Evolutionary conservation across 2,329 filamentous ascomycete species (phyloP).

Genomic region (Aureobasidium sp.): DNA sequence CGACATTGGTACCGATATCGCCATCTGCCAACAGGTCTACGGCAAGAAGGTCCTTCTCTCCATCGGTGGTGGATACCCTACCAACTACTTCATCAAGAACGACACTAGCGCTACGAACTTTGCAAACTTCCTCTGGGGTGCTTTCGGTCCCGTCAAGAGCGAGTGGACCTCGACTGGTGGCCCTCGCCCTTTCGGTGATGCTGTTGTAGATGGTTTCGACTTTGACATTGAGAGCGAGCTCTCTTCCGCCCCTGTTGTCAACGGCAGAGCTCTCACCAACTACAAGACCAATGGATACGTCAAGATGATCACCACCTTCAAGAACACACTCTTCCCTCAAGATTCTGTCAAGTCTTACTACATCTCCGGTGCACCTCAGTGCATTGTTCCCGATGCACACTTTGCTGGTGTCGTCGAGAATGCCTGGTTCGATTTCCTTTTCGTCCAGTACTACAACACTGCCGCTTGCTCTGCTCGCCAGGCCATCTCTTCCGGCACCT

Average conservation of each 20-base stretch:
- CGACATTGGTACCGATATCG: conserved; percentile 51
- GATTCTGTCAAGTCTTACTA: conserved; percentile 36
- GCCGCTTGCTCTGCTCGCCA: conserved; percentile 42
- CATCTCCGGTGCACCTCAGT: conserved; percentile 45
- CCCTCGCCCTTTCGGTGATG: conserved; percentile 59
- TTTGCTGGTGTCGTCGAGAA: conserved; percentile 35
- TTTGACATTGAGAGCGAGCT: conserved; percentile 63
- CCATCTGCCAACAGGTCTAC: conserved; percentile 52
- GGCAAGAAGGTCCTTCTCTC: conserved; percentile 68
- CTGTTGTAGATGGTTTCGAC: conserved; percentile 67
- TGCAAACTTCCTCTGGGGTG: conserved; percentile 61
- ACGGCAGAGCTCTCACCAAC: conserved; percentile 22
- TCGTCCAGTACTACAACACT: conserved; percentile 43
- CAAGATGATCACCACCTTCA: conserved; percentile 43
- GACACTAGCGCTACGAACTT: conserved; percentile 45
- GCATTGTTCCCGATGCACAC: conserved; percentile 40
- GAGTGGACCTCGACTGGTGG: conserved; percentile 27
- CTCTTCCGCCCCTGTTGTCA: conserved; percentile 20
- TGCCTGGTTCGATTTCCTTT: conserved; percentile 40
- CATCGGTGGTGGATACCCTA: conserved; percentile 64
- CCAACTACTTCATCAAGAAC: conserved; percentile 39
- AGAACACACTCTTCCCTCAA: conserved; percentile 32
- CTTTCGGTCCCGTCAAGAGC: conserved; percentile 20
- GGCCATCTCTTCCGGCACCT: conserved; percentile 24
- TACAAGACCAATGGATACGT: conserved; percentile 39